Evolutionary conservation across 2,329 filamentous ascomycete genomes (phyloP).

Genomic region (Diaporthe vexans): DNA sequence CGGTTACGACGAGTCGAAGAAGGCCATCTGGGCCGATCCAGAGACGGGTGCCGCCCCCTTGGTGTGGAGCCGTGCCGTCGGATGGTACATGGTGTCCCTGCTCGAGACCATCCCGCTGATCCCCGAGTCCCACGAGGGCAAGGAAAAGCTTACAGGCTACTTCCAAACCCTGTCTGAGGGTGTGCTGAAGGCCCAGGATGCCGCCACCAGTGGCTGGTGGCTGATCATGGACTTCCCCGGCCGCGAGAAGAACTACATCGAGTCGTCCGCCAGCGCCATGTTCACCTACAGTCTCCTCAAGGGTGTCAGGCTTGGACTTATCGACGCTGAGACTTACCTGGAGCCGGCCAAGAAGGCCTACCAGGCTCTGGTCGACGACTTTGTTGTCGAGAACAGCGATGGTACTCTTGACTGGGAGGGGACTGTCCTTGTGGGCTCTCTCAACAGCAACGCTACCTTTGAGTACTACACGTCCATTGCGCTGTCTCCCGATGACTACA

Average conservation of each 20-base stretch:
- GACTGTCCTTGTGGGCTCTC: constrained; percentile 62
- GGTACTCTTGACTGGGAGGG: constrained; percentile 61
- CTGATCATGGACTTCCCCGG: constrained; percentile 58
- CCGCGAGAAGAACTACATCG: constrained; percentile 59
- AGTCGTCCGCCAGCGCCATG: constrained; percentile 61
- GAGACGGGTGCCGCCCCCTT: constrained; percentile 64
- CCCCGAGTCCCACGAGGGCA: constrained; percentile 33
- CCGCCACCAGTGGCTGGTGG: constrained; percentile 45
- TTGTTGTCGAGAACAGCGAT: constrained; percentile 57
- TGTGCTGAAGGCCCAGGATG: constrained; percentile 35
- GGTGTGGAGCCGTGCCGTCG: constrained; percentile 66
- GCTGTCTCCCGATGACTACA: constrained; percentile 49
- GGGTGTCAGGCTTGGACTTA: constrained; percentile 53
- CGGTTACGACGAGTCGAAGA: constrained; percentile 65
- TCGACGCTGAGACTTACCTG: constrained; percentile 44
- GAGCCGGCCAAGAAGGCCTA: constrained; percentile 53
- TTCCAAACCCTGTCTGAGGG: constrained; percentile 33
- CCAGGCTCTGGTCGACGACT: constrained; percentile 55
- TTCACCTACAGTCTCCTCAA: constrained; percentile 58
- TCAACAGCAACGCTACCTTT: constrained; percentile 60
- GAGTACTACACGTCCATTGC: constrained; percentile 57
- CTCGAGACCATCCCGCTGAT: constrained; percentile 38
- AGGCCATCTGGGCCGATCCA: constrained; percentile 65
- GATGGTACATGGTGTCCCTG: constrained; percentile 62
- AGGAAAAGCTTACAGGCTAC: constrained; percentile 25